Evolutionary conservation across 2,329 filamentous ascomycete species (phyloP).

Genomic region (Colletotrichum cereale): DNA sequence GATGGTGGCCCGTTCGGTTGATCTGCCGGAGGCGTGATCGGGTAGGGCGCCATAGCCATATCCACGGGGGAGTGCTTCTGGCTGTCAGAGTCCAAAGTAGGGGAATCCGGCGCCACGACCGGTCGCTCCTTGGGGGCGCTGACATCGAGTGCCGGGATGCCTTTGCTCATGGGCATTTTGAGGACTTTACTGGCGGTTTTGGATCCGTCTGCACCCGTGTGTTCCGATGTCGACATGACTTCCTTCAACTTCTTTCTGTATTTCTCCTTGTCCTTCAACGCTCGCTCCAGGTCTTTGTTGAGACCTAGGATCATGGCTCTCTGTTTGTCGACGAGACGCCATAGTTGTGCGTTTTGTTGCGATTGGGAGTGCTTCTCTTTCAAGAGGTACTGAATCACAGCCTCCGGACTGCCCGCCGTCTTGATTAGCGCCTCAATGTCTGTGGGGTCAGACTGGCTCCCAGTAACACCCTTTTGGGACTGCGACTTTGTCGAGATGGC

Average conservation of each 20-base stretch:
- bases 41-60: slow-evolving; percentile 71
- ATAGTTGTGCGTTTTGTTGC: slow-evolving; percentile 91
- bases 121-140: slow-evolving; percentile 49
- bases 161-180: slow-evolving; percentile 41
- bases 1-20: slow-evolving; percentile 56
- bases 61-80: slow-evolving; percentile 70
- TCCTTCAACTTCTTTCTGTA: slow-evolving; percentile 94
- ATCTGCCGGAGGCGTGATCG: slow-evolving; percentile 73
- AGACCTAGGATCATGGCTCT: slow-evolving; percentile 91
- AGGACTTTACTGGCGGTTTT: slow-evolving; percentile 30
- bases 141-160: slow-evolving; percentile 45
- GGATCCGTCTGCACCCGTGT: slow-evolving; percentile 47
- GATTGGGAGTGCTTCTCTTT: slow-evolving; percentile 92
- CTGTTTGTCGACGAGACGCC: slow-evolving; percentile 97
- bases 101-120: slow-evolving; percentile 59
- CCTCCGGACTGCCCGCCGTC: slow-evolving; percentile 89
- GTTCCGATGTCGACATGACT: slow-evolving; percentile 58
- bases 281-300: slow-evolving; percentile 92
- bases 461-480: slow-evolving; percentile 69
- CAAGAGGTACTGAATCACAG: slow-evolving; percentile 86
- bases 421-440: slow-evolving; percentile 86
- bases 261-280: slow-evolving; percentile 93
- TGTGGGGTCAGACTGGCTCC: slow-evolving; percentile 70
- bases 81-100: slow-evolving; percentile 63
- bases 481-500: slow-evolving; percentile 73